These are phyloP conservation scores for Chrysophaeum taylorii DNA, from an alignment of 352 stramenopile species.

Conservation along the genomic window DNA sequence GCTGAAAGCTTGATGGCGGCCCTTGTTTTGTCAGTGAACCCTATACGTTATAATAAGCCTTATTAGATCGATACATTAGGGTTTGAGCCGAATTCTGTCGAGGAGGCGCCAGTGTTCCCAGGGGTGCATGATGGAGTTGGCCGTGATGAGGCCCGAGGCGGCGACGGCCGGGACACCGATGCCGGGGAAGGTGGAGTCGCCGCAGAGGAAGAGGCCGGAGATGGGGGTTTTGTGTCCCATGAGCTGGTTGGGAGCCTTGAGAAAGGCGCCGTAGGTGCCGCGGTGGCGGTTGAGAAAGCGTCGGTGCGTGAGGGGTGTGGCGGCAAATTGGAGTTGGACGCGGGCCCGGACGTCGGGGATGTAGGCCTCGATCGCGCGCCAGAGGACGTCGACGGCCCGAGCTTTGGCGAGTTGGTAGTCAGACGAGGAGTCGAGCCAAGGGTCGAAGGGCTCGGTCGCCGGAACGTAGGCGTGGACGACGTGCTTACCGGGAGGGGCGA, in stretches of 20 bases:
- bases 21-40: too few species aligned
- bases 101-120: not conserved
- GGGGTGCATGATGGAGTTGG: not conserved
- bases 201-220: not conserved
- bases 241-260: not conserved
- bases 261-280: conserved; percentile 43
- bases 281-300: conserved; percentile 38
- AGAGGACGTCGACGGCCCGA: conserved; percentile 50
- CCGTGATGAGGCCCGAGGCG: not conserved
- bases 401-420: conserved; percentile 50
- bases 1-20: too few species aligned
- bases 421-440: conserved; percentile 44
- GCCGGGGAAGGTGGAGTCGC: conserved; percentile 4
- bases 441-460: conserved; percentile 52
- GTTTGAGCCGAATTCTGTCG: too few species aligned
- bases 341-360: conserved; percentile 44
- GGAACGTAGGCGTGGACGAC: conserved; percentile 54
- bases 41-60: too few species aligned
- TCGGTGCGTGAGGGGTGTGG: conserved; percentile 44
- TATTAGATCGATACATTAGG: too few species aligned
- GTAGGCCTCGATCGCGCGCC: conserved; percentile 54
- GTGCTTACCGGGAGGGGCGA: conserved; percentile 49
- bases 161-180: conserved; percentile 7
- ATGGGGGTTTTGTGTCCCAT: conserved; percentile 8
- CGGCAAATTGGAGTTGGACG: conserved; percentile 38